These are phyloP conservation scores for Arabidopsis hybrid DNA, from an alignment of 441 rosid species.

Conservation along the genomic window DNA sequence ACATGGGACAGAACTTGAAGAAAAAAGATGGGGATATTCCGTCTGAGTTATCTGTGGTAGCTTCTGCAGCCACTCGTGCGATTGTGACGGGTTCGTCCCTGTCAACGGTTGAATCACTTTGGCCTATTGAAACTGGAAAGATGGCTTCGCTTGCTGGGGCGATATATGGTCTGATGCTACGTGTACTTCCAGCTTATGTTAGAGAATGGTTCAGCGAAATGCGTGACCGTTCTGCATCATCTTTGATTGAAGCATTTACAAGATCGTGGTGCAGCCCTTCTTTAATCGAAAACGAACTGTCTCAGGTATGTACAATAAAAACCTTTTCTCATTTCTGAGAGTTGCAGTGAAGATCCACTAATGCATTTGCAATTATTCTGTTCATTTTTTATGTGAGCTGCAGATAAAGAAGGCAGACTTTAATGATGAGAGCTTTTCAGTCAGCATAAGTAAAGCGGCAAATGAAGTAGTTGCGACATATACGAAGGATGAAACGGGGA, in stretches of 20 bases:
- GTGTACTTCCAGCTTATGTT: conserved; percentile 93
- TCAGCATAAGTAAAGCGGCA: conserved; percentile 92
- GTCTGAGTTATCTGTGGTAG: conserved; percentile 65
- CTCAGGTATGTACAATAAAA: conserved; percentile 66
- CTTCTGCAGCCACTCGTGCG: conserved; percentile 71
- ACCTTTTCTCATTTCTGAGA: conserved; percentile 11
- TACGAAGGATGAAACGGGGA: conserved; percentile 93
- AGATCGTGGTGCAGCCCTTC: conserved; percentile 96
- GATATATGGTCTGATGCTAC: conserved; percentile 83
- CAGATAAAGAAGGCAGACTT: conserved; percentile 94
- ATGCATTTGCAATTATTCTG: background rate
- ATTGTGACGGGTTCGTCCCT: conserved; percentile 71
- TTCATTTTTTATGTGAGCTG: conserved; percentile 41
- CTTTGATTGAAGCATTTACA: conserved; percentile 81
- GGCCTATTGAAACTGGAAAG: conserved; percentile 72
- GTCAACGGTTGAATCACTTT: conserved; percentile 77
- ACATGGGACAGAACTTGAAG: conserved; percentile 61
- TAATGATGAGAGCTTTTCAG: conserved; percentile 84
- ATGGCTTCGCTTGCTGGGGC: conserved; percentile 91
- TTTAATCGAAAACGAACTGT: conserved; percentile 77
- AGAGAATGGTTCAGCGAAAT: conserved; percentile 90
- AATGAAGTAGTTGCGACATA: conserved; percentile 97
- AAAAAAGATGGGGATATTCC: conserved; percentile 80
- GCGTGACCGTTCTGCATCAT: conserved; percentile 80
- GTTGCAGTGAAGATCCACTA: conserved; percentile 26